These are phyloP conservation scores for Quercus tomentella DNA, from an alignment of 331 rosid genomes.

Conservation along the genomic window DNA sequence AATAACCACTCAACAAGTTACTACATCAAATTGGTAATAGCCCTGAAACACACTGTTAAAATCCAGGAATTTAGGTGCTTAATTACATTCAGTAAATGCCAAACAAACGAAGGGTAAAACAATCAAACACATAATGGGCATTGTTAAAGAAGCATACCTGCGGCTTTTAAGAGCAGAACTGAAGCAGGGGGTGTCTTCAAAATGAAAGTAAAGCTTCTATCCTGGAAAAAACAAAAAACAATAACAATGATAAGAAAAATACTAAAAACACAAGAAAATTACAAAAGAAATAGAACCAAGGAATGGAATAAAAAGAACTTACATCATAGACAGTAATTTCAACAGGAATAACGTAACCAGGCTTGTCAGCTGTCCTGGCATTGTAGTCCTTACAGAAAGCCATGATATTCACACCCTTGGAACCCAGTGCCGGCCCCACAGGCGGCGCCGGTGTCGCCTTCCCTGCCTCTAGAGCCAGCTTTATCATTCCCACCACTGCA, in stretches of 20 bases:
- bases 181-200: conserved; percentile 98
- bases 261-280: not conserved
- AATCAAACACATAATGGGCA: conserved; percentile 24
- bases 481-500: conserved; percentile 83
- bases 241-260: not conserved
- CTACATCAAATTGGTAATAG: not conserved
- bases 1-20: not conserved
- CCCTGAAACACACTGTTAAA: not conserved
- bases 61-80: not conserved
- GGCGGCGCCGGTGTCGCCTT: conserved; percentile 99
- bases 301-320: not conserved
- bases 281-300: not conserved
- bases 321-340: conserved; percentile 97
- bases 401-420: conserved; percentile 97
- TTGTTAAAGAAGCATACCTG: conserved; percentile 44
- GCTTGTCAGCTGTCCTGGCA: conserved; percentile 89
- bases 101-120: not conserved
- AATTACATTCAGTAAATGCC: not conserved
- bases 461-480: conserved; percentile 96
- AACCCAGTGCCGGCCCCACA: conserved; percentile 98
- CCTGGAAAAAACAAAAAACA: conserved; percentile 30
- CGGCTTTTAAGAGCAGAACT: conserved; percentile 87
- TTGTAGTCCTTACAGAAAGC: conserved; percentile 98
- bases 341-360: conserved; percentile 94
- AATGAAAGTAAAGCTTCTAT: conserved; percentile 90